phyloP scores from a whole-genome alignment of 768 basidiomycete genomes.

The Mycena albidolilacea region DNA sequence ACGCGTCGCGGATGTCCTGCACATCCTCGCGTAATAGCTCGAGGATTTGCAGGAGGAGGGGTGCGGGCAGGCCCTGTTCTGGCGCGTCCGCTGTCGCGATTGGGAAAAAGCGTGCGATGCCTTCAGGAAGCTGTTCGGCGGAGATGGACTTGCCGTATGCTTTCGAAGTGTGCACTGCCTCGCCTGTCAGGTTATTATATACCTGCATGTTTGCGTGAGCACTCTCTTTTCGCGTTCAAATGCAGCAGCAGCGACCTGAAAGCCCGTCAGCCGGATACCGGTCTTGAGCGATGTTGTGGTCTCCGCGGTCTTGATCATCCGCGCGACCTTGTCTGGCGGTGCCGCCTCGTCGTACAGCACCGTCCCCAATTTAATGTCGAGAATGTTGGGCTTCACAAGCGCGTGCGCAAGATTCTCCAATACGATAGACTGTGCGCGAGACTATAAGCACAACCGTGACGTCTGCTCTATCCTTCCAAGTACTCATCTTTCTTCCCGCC shows the following conservation, averaged over 20 bases:
- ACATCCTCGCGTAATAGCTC: slow-evolving; percentile 67
- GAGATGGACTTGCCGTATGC: slow-evolving; percentile 85
- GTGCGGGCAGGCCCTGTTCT: slow-evolving; percentile 68
- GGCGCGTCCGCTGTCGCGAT: slow-evolving; percentile 45
- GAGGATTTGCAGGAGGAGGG: slow-evolving; percentile 72
- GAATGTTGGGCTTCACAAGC: slow-evolving; percentile 86
- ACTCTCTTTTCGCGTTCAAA: neutral
- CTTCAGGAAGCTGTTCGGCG: slow-evolving; percentile 78
- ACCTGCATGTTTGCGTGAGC: slow-evolving; percentile 63
- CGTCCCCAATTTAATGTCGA: slow-evolving; percentile 96
- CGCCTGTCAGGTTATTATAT: slow-evolving; percentile 71
- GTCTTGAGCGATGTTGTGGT: slow-evolving; percentile 81
- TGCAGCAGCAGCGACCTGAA: slow-evolving; percentile 73
- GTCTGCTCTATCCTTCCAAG: slow-evolving; percentile 8
- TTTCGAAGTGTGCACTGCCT: slow-evolving; percentile 78
- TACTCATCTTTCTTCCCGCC: slow-evolving; percentile 65
- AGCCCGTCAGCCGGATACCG: slow-evolving; percentile 90
- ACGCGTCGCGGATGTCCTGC: slow-evolving; percentile 62
- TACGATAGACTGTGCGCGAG: slow-evolving; percentile 76
- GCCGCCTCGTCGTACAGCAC: slow-evolving; percentile 83
- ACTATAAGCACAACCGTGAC: slow-evolving; percentile 21
- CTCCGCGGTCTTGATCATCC: slow-evolving; percentile 81
- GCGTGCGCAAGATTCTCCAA: slow-evolving; percentile 85
- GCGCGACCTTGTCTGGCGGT: slow-evolving; percentile 78
- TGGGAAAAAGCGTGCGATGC: slow-evolving; percentile 86